Evolutionary conservation across 768 basidiomycete genomes (phyloP), one percentile per base, ranked within the genome.

Genomic region (Pulveroboletus sp.): DNA sequence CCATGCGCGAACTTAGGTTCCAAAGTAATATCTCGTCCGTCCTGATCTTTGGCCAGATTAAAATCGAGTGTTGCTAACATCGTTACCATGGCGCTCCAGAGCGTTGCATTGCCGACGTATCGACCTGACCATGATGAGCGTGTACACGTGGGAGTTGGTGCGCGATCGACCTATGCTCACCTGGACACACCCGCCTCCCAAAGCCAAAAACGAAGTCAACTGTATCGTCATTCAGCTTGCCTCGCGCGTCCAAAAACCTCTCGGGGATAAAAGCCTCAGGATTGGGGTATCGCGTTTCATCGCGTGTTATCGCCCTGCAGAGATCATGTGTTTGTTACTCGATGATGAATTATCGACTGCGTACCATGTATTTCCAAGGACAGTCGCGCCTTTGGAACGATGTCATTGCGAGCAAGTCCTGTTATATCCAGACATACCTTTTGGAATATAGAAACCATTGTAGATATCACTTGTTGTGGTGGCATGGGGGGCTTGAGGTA

Each of bases 371-470:
- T 59, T 59, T 26, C n/a, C 50, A 30, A 59, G 29, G 31, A 58
- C 22, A 5, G 45, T 48, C 7, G 56, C 40, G 4, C 58, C 58
- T 59, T 22, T 29, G 0, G 32, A 34, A n/a, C 9, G 16, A 17
- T 9, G 31, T 49, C 11, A 20, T 27, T 29, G 7, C 20, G 22
- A 29, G 30, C 6, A 17, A 3, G 19, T 40, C 24, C 6, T n/a
- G 10, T 11, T 29, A 6, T 12, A 29, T 29, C 27, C 27, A 29
- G 9, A 29, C 6, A 37, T 45, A 51, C 80, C 81, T 51, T 72
- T 70, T 1, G 81, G 80, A 39, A 83, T 82, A 10, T 76, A 62
- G 49, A 76, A 76, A 17, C 72, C 70, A 19, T 67, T 59, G 55
- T 75, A 76, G 10, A 67, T 51, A 38, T 76, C 75, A 46, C 73